These are phyloP conservation scores for Xylaria longipes DNA, from an alignment of 495 filamentous ascomycete species.

Conservation along the genomic window DNA sequence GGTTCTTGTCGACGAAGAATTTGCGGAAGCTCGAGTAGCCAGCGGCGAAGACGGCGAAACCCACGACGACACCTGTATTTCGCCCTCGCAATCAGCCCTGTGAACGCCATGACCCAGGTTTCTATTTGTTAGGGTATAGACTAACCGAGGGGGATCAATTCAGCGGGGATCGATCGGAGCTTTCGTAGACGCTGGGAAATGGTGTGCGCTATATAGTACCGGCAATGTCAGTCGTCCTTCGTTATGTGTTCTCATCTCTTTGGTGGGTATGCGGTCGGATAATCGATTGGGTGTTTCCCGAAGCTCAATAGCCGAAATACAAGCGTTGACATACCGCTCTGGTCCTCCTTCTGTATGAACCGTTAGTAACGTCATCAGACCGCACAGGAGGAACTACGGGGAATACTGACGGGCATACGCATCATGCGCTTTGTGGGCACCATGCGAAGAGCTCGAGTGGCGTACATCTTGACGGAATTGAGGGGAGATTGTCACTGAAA, in stretches of 20 bases:
- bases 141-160: constrained; percentile 94
- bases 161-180: constrained; percentile 86
- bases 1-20: constrained; percentile 86
- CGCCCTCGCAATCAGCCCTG: constrained; percentile 26
- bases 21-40: constrained; percentile 81
- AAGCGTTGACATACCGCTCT: constrained; percentile 70
- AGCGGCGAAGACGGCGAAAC: constrained; percentile 68
- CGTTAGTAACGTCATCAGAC: constrained; percentile 38
- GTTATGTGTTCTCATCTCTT: neutral
- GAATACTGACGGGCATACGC: constrained; percentile 76
- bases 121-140: constrained; percentile 27
- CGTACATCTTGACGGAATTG: constrained; percentile 64
- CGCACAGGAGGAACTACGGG: constrained; percentile 18
- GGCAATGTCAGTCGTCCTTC: constrained; percentile 8
- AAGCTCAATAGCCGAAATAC: neutral
- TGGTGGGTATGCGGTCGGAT: neutral
- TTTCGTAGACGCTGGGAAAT: constrained; percentile 93
- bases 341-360: constrained; percentile 75
- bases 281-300: neutral
- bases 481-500: constrained; percentile 31
- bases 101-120: constrained; percentile 7
- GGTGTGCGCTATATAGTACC: constrained; percentile 75
- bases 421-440: constrained; percentile 70
- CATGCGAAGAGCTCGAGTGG: constrained; percentile 62
- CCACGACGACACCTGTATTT: constrained; percentile 78